Conservation (phyloP, 1,284 basidiomycete species). For the Fomitopsis betulina region DNA sequence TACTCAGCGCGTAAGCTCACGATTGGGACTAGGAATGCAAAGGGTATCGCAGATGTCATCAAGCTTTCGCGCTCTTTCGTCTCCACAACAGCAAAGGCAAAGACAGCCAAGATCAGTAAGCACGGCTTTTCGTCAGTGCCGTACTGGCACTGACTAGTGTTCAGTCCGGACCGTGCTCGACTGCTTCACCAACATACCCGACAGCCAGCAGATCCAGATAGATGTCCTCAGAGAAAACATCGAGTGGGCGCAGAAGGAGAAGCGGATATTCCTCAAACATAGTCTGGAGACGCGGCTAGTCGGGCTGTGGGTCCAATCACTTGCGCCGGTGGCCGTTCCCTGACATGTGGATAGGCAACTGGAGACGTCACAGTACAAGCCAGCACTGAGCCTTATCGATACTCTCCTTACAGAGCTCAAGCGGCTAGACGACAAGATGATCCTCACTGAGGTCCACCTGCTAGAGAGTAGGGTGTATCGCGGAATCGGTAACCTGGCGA, state of each 20-base stretch:
- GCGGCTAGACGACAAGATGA: conserved; percentile 95
- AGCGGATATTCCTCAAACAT: conserved; percentile 94
- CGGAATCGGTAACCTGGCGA: conserved; percentile 87
- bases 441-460: conserved; percentile 94
- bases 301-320: conserved; percentile 54
- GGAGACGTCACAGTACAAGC: conserved; percentile 74
- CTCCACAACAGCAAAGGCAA: conserved; percentile 94
- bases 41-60: conserved; percentile 85
- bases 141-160: conserved; percentile 1
- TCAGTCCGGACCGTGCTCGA: conserved; percentile 90
- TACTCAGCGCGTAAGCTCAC: neutral
- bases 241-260: conserved; percentile 89
- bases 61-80: conserved; percentile 87
- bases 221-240: conserved; percentile 87
- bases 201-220: conserved; percentile 80
- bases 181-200: conserved; percentile 78
- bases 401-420: conserved; percentile 86
- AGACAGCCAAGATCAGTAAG: conserved; percentile 95
- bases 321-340: neutral
- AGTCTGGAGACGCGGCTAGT: conserved; percentile 90
- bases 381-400: conserved; percentile 82
- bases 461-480: conserved; percentile 91
- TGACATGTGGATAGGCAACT: conserved; percentile 50
- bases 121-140: conserved; percentile 9
- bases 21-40: conserved; percentile 59